A percentile compares a stretch with the other conserved stretches of the same genome.
phyloP scores from a whole-genome alignment of 1,284 basidiomycete genomes.

The Trametes versicolor region DNA sequence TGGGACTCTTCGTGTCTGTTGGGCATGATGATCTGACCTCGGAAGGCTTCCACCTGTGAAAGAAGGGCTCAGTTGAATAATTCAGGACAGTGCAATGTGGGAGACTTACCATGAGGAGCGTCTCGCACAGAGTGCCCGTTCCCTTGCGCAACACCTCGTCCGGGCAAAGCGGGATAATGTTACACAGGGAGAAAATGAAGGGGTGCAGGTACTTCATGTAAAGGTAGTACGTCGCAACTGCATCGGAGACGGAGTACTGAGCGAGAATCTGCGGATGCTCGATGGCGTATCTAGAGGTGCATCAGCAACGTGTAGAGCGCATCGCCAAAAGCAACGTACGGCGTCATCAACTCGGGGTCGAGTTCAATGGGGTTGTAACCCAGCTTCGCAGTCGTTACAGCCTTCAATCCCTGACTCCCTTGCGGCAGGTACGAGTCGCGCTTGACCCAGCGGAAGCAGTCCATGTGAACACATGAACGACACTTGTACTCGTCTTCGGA shows the following conservation, averaged over 20 bases:
- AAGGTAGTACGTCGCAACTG: conserved; percentile 98
- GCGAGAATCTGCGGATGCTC: conserved; percentile 97
- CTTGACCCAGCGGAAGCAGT: conserved; percentile 99
- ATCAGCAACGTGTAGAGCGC: conserved; percentile 9
- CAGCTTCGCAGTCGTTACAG: conserved; percentile 96
- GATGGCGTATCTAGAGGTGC: conserved; percentile 81
- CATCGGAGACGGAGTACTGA: conserved; percentile 99
- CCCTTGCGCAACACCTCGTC: conserved; percentile 98
- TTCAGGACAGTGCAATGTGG: background rate
- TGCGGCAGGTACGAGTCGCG: conserved; percentile 99
- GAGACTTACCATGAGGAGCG: conserved; percentile 90
- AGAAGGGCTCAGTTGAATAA: background rate
- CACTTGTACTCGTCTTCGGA: conserved; percentile 97
- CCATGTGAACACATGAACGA: conserved; percentile 96
- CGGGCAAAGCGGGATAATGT: conserved; percentile 97
- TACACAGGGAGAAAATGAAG: conserved; percentile 99
- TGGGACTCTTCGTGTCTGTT: conserved; percentile 96
- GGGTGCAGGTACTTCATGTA: conserved; percentile 99
- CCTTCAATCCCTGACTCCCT: conserved; percentile 98
- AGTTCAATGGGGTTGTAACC: conserved; percentile 98
- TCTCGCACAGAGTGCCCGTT: conserved; percentile 96
- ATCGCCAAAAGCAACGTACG: conserved; percentile 57
- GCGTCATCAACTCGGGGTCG: conserved; percentile 99
- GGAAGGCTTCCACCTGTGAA: conserved; percentile 91
- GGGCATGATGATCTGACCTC: conserved; percentile 95